Evolutionary conservation across 1,284 basidiomycete species (phyloP).

Genomic region (Rhodotorula sp.): DNA sequence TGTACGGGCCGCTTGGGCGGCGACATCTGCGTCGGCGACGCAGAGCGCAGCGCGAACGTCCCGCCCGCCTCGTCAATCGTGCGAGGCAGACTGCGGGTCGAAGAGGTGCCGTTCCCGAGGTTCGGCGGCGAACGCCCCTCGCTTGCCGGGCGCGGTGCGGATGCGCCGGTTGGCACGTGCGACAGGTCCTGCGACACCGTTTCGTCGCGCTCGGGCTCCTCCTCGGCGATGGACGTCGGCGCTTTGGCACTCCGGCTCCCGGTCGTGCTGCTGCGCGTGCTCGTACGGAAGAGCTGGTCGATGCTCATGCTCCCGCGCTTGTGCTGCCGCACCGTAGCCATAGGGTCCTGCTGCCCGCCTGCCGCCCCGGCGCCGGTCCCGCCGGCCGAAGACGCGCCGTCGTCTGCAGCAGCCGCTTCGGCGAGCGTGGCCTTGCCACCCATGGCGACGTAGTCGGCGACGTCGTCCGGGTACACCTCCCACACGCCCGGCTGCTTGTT

Average conservation of each 20-base stretch:
- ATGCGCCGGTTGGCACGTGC: neutral
- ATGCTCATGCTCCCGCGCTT: slow-evolving; percentile 1
- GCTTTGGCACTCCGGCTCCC: neutral
- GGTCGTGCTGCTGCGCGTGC: too few relatives aligned
- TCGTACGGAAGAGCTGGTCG: slow-evolving; percentile 2
- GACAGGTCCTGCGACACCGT: neutral
- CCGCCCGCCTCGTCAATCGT: neutral
- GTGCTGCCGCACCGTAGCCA: neutral
- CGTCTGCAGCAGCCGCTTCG: neutral
- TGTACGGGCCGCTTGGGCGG: neutral
- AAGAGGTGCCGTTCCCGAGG: neutral
- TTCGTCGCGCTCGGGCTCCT: neutral
- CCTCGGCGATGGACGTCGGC: neutral
- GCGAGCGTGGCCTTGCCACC: slow-evolving; percentile 5
- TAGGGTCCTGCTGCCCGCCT: neutral
- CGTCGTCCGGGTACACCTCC: slow-evolving; percentile 31
- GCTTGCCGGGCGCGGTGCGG: neutral
- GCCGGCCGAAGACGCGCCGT: too few relatives aligned
- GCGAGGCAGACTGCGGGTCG: neutral
- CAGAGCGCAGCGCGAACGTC: neutral
- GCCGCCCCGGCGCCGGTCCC: neutral
- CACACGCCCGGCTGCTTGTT: slow-evolving; percentile 21
- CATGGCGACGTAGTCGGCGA: slow-evolving; percentile 13
- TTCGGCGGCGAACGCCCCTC: neutral
- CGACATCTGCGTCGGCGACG: neutral